Conservation (phyloP, 352 stramenopile genomes). For the Globisporangium middletonii region DNA sequence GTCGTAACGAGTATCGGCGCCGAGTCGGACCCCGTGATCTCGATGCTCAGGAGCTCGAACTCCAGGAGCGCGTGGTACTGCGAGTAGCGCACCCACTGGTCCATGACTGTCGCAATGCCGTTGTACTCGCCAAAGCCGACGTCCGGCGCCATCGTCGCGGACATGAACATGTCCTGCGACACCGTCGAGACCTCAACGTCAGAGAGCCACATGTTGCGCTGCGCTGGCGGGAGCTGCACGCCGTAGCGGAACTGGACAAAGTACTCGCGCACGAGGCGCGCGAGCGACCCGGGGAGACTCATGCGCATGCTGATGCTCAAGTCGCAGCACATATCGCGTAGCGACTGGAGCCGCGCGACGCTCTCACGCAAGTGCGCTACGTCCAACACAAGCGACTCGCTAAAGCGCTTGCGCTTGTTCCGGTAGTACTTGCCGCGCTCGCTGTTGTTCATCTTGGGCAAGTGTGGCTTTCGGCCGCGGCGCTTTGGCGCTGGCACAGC, state of each 20-base stretch:
- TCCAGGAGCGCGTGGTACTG: constrained; percentile 10
- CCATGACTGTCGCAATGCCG: constrained; percentile 10
- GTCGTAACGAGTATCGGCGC: constrained; percentile 18
- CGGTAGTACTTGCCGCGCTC: constrained; percentile 65
- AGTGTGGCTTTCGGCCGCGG: constrained; percentile 10
- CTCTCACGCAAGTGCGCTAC: constrained; percentile 26
- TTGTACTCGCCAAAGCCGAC: constrained; percentile 12
- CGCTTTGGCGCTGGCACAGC: constrained; percentile 20
- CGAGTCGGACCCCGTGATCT: constrained; percentile 15
- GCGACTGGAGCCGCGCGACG: constrained; percentile 27
- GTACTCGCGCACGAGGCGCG: constrained; percentile 13
- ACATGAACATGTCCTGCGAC: constrained; percentile 10
- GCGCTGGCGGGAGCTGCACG: constrained; percentile 1
- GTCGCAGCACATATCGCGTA: constrained; percentile 21
- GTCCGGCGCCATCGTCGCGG: constrained; percentile 5
- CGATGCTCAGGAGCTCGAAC: neutral
- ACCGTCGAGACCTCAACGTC: constrained; percentile 2
- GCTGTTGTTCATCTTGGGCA: constrained; percentile 64
- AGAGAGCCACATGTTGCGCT: neutral
- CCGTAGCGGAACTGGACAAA: constrained; percentile 14
- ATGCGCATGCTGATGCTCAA: constrained; percentile 8
- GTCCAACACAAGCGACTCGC: constrained; percentile 26
- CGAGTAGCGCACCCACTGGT: constrained; percentile 18
- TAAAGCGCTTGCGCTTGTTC: constrained; percentile 50
- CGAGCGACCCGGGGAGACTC: constrained; percentile 5